Base-by-base conservation (phyloP, 2,329 filamentous ascomycete species). In the Aspergillus sp. region DNA sequence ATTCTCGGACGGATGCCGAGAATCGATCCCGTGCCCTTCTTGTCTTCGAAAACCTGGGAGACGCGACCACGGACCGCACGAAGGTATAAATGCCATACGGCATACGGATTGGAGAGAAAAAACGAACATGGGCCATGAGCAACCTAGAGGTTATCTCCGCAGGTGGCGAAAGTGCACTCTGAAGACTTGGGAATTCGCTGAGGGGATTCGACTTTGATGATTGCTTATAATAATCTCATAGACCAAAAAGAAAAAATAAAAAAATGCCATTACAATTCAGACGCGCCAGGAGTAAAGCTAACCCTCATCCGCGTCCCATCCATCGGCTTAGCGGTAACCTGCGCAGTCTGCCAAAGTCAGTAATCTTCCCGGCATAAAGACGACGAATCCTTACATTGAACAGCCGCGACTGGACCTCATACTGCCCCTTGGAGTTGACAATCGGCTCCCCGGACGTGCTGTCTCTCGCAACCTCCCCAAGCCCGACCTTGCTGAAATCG, bases 311-410 rank as follows among this genome's bases (percentile, higher is more conserved):
- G 29, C 20, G 33, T 36, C 2, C 33, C 34, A 29, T 40, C 35
- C 2, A 42, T 26, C 12, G 33, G 33, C 12, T 40, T 41, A 3
- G 36, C 36, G 6, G 39, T 22, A 6, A 22, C 19, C 10, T 22
- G 19, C 19, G 10, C 10, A 6, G 5, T 22, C 19, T 22, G 19
- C 6, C 10, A 22, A 6, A 6, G 19, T 22, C 10, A 22, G 19
- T 10, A n/a, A 22, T 5, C 19, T 22, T 5, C 6, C 5, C 10
- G 10, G 19, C 19, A 22, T 22, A 22, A 22, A 22, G 19, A 10
- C 5, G 19, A 22, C 10, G 15, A n/a, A 30, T 17, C 16, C 28
- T 10, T 13, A 30, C 28, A 6, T 22, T 30, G 16, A 30, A 30
- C 10, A 30, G 10, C 5, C 5, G 6, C n/a, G 10, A n/a, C 19